Evolutionary conservation across 192 early-diverging fungal species (phyloP), one percentile per base, ranked within the genome.

Genomic region (Coemansia sp.): DNA sequence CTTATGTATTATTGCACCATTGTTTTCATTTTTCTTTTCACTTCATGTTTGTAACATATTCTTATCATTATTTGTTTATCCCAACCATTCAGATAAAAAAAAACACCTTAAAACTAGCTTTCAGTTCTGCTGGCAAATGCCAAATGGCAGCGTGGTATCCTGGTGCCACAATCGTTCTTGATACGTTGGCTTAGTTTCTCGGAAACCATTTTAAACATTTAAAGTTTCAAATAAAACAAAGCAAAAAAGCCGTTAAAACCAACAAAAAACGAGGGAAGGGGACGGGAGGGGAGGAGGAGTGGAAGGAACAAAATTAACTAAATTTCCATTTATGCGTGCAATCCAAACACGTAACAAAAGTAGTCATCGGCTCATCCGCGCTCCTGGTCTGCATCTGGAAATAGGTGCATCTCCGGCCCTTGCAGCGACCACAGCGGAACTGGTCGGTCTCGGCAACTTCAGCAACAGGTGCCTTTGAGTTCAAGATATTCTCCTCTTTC

Each of bases 281-380:
- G 38, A 45, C 0, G 22, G 22, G 22, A 28, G 22, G 22, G 1
- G 22, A n/a, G n/a, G n/a, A n/a, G 22, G 22, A 1, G 22, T 28
- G 22, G 22, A 28, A 28, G 22, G 22, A 62, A 62, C 4, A 62
- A 38, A 12, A 32, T 48, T 57, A 76, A 37, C 68, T 73, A 34
- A 76, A 80, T 86, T 95, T 97, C 95, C 95, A 97, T 22, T 86
- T 85, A 70, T 96, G 93, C 35, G 87, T 85, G 78, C 96, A 98
- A 28, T 83, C 85, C 38, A 87, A 79, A 71, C 96, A 98, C 0
- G 94, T 96, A 43, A 98, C 96, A 86, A 97, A 97, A 0, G 95
- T 96, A 4, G 95, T 96, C 97, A 99, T 99, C 20, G 97, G 97
- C 85, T 99, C 97, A 87, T 99, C 97, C 12, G 97, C 97, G 61